Conservation (phyloP, 1,139 yeast genomes). For the Ogataea hybrid region DNA sequence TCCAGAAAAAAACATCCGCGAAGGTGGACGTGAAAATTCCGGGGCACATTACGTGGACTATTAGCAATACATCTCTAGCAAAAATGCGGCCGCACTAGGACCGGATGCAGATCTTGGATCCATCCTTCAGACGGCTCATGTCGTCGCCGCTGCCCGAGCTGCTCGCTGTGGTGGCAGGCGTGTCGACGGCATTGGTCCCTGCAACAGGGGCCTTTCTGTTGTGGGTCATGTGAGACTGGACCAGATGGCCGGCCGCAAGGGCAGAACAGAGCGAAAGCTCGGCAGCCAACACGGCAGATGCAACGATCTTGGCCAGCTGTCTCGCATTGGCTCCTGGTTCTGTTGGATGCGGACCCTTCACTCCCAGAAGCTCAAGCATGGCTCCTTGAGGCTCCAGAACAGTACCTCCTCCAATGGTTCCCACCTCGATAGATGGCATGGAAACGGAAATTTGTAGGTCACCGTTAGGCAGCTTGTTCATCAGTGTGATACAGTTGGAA, state of each 20-base stretch:
- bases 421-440: slow-evolving; percentile 99
- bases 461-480: too few relatives aligned
- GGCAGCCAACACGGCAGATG: slow-evolving; percentile 94
- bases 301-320: slow-evolving; percentile 91
- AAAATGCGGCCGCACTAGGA: slow-evolving; percentile 32
- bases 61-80: slow-evolving; percentile 12
- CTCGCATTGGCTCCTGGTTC: slow-evolving; percentile 94
- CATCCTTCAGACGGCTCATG: slow-evolving; percentile 62
- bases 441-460: too few relatives aligned
- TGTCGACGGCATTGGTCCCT: slow-evolving; percentile 15
- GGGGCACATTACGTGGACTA: slow-evolving; percentile 8
- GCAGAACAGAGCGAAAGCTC: slow-evolving; percentile 94
- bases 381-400: slow-evolving; percentile 96
- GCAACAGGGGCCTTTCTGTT: slow-evolving; percentile 53
- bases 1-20: slow-evolving; percentile 10
- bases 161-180: slow-evolving; percentile 15
- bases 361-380: slow-evolving; percentile 91
- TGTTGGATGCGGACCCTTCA: slow-evolving; percentile 93
- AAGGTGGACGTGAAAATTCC: slow-evolving; percentile 4
- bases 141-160: slow-evolving; percentile 21
- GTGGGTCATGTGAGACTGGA: slow-evolving; percentile 96
- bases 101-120: slow-evolving; percentile 69
- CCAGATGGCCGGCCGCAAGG: slow-evolving; percentile 97
- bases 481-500: too few relatives aligned
- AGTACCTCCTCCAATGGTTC: slow-evolving; percentile 99